Evolutionary conservation across 179 eudicot species (phyloP), one percentile per base, ranked within the genome.

Genomic region (Silene vulgaris): DNA sequence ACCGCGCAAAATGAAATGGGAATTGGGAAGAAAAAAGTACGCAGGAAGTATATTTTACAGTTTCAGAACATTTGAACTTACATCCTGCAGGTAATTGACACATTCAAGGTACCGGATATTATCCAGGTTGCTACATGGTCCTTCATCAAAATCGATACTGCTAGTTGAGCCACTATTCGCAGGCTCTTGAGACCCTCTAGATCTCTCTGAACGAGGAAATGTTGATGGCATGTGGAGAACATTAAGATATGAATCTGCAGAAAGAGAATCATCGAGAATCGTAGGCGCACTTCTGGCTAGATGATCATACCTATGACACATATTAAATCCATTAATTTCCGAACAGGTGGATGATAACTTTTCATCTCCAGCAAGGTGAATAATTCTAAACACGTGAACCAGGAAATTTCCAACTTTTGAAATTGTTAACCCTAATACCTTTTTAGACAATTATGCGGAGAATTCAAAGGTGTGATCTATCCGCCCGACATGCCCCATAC

Each of bases 161-260:
- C 77, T 73, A 73, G 78, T 73, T 12, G 85, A 83, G 80, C 84
- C 81, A 83, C 80, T 88, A 85, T 83, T 87, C 16, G 85, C 82
- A 50, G 86, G 84, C 83, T 87, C 93, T 75, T 72, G 90, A 71
- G 81, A 87, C 70, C 89, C 83, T 75, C 95, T 86, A 66, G 93
- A 90, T 77, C 93, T 88, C 83, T 95, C 99, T 56, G 96, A 89
- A 62, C 99, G 99, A 65, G 99, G 97, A 81, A 88, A 90, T 30
- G 97, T 95, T 48, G 97, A 89, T 68, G 99, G 99, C 97, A 95
- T 92, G 86, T 92, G 91, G 68, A 95, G 84, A 80, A 95, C 97
- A 80, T 95, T 95, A 72, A 95, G 97, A 83, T 95, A 95, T 70
- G 99, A 95, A 87, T 95, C 99, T 74, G 99, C 99, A 77, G 99